Evolutionary conservation across 768 basidiomycete species (phyloP), one percentile per base, ranked within the genome.

Genomic region (Coprinopsis sp.): DNA sequence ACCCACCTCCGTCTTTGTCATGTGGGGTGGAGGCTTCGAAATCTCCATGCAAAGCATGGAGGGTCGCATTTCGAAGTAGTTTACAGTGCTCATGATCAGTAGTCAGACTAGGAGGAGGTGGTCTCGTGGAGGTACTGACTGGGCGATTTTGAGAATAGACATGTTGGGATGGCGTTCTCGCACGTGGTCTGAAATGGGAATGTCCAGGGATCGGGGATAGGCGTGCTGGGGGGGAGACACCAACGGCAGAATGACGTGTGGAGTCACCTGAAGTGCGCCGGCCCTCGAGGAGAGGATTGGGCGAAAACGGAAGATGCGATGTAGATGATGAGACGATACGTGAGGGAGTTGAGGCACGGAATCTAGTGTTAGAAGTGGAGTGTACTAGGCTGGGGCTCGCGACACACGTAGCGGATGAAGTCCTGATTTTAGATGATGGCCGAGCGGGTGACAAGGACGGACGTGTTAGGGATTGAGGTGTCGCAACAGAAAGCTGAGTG

Each of bases 21-120:
- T 63, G 52, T 82, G 76, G 1, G 66, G 56, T 16, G 84, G 79
- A 10, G 84, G 77, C 54, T 76, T 76, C 31, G 77, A 61, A 54
- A 84, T 70, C 60, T 87, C 84, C 54, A 74, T 82, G 61, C 82
- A 83, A 19, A 90, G 64, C 58, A 84, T 59, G 0, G 78, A 72
- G n/a, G 3, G 75, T 75, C 4, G 88, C 86, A 0, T 70, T 67
- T 30, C 87, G 78, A 44, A 91, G 74, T n/a, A 78, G 64, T 46
- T 84, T 86, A 33, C 87, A 76, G 46, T 81, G 73, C 50, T 83
- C 79, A 0, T 78, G 73, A 58, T 76, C 79, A 10, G 74, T 63
- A 6, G 72, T n/a, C n/a, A n/a, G n/a, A n/a, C n/a, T 59, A 2
- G 69, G 57, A 10, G 61, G 50, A 25, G 84, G 64, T 0, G 83